Evolutionary conservation across 1,284 basidiomycete species (phyloP).

Genomic region (Grifola frondosa): DNA sequence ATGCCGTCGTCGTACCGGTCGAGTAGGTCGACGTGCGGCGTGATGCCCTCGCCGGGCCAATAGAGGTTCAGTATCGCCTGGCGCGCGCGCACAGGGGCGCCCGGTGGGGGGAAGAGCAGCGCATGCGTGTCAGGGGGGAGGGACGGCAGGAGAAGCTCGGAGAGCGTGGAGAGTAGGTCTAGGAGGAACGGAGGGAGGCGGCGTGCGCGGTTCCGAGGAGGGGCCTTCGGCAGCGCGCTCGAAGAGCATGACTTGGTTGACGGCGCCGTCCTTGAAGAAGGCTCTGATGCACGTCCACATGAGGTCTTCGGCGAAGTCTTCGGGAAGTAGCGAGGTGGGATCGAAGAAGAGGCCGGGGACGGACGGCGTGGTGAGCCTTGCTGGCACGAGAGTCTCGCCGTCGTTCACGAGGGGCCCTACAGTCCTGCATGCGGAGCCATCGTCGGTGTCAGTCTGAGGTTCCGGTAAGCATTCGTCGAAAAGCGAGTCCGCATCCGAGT

Average conservation of each 20-base stretch:
- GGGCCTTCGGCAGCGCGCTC: slow-evolving; percentile 39
- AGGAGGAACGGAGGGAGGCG: slow-evolving; percentile 55
- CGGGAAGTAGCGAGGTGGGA: slow-evolving; percentile 49
- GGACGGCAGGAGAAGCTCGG: slow-evolving; percentile 44
- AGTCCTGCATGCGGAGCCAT: background rate
- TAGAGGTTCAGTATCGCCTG: slow-evolving; percentile 84
- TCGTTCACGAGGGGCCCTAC: slow-evolving; percentile 9
- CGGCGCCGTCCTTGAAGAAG: slow-evolving; percentile 51
- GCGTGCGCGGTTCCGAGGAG: slow-evolving; percentile 1
- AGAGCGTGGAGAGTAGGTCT: slow-evolving; percentile 51
- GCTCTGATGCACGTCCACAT: slow-evolving; percentile 51
- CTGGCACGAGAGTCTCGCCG: slow-evolving; percentile 16
- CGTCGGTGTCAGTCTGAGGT: slow-evolving; percentile 5
- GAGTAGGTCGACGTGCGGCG: slow-evolving; percentile 75
- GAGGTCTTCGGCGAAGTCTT: slow-evolving; percentile 49
- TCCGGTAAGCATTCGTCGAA: slow-evolving; percentile 36
- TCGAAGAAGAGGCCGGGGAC: slow-evolving; percentile 67
- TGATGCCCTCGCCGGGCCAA: slow-evolving; percentile 75
- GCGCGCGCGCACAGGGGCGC: slow-evolving; percentile 46
- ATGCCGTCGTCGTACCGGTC: slow-evolving; percentile 79
- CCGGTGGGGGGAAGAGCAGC: slow-evolving; percentile 50
- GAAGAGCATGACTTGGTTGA: slow-evolving; percentile 81
- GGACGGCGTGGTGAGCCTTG: slow-evolving; percentile 42
- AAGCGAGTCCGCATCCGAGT: slow-evolving; percentile 39
- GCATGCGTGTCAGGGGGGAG: slow-evolving; percentile 48